These are phyloP conservation scores for Komagataella populi DNA, from an alignment of 805 yeast species.

Conservation along the genomic window DNA sequence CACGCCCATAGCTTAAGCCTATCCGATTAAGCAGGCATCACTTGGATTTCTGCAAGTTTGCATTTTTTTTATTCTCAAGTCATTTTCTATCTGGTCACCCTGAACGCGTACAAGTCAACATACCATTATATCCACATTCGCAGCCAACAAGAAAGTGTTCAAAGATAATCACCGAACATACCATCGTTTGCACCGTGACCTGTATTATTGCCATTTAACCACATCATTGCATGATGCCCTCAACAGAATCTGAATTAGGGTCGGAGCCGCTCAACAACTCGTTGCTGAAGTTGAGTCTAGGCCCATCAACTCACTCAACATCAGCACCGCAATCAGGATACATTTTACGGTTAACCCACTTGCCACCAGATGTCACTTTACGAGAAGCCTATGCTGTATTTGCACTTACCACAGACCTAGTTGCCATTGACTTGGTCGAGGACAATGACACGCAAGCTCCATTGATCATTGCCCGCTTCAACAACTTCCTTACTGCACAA, in stretches of 20 bases:
- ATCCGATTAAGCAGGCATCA: not conserved
- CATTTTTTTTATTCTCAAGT: not conserved
- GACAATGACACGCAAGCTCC: not conserved
- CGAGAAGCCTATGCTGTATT: constrained; percentile 61
- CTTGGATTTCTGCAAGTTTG: not conserved
- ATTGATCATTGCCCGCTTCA: constrained; percentile 28
- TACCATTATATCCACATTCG: not conserved
- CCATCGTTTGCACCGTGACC: not conserved
- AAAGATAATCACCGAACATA: not conserved
- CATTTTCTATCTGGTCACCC: not conserved
- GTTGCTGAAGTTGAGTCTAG: constrained; percentile 1
- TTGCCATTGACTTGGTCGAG: constrained; percentile 28
- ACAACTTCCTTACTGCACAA: constrained; percentile 26
- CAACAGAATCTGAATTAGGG: not conserved
- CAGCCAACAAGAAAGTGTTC: not conserved
- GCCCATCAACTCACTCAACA: not conserved
- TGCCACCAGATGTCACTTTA: constrained; percentile 48
- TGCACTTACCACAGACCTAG: constrained; percentile 53
- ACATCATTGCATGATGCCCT: not conserved
- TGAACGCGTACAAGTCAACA: not conserved
- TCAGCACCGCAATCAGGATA: not conserved
- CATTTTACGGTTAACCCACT: constrained; percentile 30
- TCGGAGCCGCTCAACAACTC: constrained; percentile 1
- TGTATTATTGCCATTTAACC: not conserved
- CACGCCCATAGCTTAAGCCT: not conserved